These are phyloP conservation scores for Colletotrichum sp. DNA, from an alignment of 2,329 filamentous ascomycete genomes.

Conservation along the genomic window DNA sequence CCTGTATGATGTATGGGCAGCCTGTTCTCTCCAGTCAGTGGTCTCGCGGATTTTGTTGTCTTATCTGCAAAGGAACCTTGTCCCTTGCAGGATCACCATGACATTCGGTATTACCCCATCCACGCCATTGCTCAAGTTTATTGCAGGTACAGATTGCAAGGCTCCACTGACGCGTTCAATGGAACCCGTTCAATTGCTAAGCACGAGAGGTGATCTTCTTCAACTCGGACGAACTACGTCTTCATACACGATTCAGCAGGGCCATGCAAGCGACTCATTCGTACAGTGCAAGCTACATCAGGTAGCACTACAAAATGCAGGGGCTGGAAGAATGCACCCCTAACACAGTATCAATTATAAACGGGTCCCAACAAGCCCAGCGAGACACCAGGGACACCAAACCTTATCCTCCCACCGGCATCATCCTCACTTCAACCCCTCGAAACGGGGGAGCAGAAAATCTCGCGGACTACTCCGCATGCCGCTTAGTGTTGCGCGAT, in stretches of 20 bases:
- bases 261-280: background rate
- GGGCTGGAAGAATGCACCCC: background rate
- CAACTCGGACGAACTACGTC: background rate
- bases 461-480: background rate
- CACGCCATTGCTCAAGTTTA: background rate
- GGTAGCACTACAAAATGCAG: background rate
- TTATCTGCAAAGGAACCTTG: background rate
- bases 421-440: background rate
- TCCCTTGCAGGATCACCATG: background rate
- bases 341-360: background rate
- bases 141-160: background rate
- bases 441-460: background rate
- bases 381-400: background rate
- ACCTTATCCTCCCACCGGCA: background rate
- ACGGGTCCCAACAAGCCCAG: background rate
- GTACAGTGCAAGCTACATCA: background rate
- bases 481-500: fast-evolving
- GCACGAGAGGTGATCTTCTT: background rate
- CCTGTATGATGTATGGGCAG: background rate
- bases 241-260: background rate
- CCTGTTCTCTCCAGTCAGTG: background rate
- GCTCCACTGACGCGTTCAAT: background rate
- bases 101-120: background rate
- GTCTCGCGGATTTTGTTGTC: background rate
- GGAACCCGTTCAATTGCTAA: background rate